Conservation (phyloP, 2,329 filamentous ascomycete genomes). For the Talaromyces pinophilus region DNA sequence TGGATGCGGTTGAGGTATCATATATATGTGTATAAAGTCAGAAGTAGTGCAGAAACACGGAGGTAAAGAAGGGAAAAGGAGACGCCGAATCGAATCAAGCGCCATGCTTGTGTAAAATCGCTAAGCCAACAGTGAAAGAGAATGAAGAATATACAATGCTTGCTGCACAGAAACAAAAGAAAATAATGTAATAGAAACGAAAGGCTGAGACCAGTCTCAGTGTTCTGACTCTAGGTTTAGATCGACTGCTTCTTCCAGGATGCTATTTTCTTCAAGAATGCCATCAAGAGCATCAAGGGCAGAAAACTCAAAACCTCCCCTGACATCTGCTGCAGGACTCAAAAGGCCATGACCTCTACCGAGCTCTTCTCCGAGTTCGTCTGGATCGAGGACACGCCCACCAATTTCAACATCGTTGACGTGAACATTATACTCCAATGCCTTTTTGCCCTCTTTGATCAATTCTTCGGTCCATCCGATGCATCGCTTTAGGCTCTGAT, state of each 20-base stretch:
- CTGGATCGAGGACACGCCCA: conserved; percentile 71
- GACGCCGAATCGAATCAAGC: neutral
- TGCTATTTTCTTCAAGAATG: conserved; percentile 5
- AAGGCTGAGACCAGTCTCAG: conserved; percentile 11
- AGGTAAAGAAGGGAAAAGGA: neutral
- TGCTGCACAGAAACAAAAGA: conserved; percentile 8
- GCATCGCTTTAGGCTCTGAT: conserved; percentile 87
- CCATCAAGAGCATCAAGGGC: conserved; percentile 10
- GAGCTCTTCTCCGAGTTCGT: conserved; percentile 54
- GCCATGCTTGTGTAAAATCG: neutral
- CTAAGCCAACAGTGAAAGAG: neutral
- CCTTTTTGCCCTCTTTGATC: conserved; percentile 84
- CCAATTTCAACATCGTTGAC: conserved; percentile 79
- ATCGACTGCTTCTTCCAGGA: conserved; percentile 6
- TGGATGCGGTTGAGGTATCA: conserved; percentile 14
- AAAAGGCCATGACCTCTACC: conserved; percentile 35
- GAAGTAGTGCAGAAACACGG: neutral
- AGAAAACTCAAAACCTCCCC: conserved; percentile 9
- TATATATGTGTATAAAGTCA: conserved; percentile 1
- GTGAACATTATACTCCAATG: conserved; percentile 77
- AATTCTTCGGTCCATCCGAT: conserved; percentile 86
- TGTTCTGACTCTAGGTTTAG: neutral
- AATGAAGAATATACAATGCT: neutral
- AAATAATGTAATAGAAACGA: conserved; percentile 2
- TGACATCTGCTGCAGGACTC: conserved; percentile 33